Base-by-base conservation (phyloP, 805 yeast genomes). In the Zygosaccharomyces kombuchaensis region DNA sequence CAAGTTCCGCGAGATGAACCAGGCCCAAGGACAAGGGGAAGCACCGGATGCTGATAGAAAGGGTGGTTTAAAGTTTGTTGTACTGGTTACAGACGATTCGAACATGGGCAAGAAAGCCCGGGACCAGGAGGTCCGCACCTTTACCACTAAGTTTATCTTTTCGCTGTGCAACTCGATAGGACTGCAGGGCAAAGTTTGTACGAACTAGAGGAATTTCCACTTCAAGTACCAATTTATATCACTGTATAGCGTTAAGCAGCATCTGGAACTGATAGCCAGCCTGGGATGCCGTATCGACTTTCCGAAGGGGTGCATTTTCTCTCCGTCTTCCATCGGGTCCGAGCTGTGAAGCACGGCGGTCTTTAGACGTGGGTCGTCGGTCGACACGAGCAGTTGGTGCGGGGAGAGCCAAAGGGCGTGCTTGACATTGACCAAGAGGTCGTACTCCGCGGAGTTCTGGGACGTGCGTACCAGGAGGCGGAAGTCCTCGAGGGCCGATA, bases 41-140 rank as follows among this genome's bases (percentile, higher is more conserved):
- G 27, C 37, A 40, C 43, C 35, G 14, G 66, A 70, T 31, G 36
- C 12, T 21, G 66, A 70, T 31, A 32, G 12, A 14, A 16, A 32
- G n/a, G 19, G 72, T 42, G 58, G 62, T 22, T 78, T 81, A 60
- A 68, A 74, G 39, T 80, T 79, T 59, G 79, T 84, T 51, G 73
- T 82, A 22, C 65, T 85, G 40, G 77, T 85, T 30, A 82, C 90
- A 1, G 91, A 85, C 63, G 91, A 86, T 59, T 68, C 81, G 45
- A 83, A 81, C 51, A 80, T 85, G 86, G 70, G 85, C 51, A 62
- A 80, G 34, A 76, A 86, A 51, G 82, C 87, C 6, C 51, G 54
- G 25, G 57, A 58, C 29, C 63, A 57, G 36, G 52, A 48, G 4
- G 63, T 65, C 22, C 56, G 55, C 39, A 64, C 66, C 10, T 60